These are phyloP conservation scores for Candida chauliodis DNA, from an alignment of 805 yeast species.

Conservation along the genomic window DNA sequence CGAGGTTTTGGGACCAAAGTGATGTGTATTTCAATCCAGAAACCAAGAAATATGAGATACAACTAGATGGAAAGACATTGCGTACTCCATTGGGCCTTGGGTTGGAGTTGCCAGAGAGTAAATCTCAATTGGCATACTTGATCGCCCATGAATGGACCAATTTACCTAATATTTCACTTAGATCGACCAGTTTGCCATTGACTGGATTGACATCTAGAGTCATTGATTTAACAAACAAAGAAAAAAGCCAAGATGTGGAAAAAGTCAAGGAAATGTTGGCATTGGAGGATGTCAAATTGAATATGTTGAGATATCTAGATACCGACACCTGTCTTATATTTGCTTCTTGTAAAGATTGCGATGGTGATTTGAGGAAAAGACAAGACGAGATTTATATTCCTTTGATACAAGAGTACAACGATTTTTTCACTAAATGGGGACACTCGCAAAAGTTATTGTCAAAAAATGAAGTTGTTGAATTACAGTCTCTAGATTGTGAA, in stretches of 20 bases:
- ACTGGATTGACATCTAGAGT: constrained; percentile 87
- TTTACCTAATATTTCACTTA: constrained; percentile 60
- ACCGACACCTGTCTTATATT: constrained; percentile 91
- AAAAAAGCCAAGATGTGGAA: constrained; percentile 22
- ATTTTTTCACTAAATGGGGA: constrained; percentile 45
- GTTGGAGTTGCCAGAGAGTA: constrained; percentile 57
- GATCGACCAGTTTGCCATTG: constrained; percentile 77
- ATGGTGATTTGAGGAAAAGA: constrained; percentile 73
- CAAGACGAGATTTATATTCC: constrained; percentile 80
- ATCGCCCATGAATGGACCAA: constrained; percentile 86
- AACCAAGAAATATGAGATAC: constrained; percentile 44
- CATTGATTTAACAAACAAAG: constrained; percentile 56
- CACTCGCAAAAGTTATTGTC: constrained; percentile 23
- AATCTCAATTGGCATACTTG: constrained; percentile 64
- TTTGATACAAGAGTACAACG: constrained; percentile 63
- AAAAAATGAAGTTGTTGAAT: constrained; percentile 26
- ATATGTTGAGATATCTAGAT: constrained; percentile 78
- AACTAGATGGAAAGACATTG: constrained; percentile 71
- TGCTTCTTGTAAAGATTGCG: constrained; percentile 76
- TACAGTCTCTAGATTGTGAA: constrained; percentile 76
- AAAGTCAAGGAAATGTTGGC: constrained; percentile 41
- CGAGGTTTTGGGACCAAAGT: constrained; percentile 81
- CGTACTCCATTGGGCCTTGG: constrained; percentile 81
- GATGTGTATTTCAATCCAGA: constrained; percentile 30
- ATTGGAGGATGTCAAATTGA: constrained; percentile 51